These are phyloP conservation scores for Serendipita sp. DNA, from an alignment of 768 basidiomycete genomes.

Conservation along the genomic window DNA sequence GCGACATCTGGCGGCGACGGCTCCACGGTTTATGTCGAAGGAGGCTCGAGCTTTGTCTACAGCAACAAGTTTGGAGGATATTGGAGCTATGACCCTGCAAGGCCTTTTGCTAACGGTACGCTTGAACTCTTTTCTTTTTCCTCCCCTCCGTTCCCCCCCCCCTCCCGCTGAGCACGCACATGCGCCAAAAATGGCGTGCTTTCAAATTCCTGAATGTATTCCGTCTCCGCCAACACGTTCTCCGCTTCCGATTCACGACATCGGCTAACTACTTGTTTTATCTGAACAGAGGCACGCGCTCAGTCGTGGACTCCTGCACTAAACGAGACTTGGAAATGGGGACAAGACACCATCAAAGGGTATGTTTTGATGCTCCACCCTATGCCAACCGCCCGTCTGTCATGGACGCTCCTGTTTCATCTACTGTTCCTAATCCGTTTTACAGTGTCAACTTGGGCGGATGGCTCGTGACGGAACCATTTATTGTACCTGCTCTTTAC, in stretches of 20 bases:
- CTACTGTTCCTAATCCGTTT: not conserved
- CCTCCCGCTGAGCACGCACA: not conserved
- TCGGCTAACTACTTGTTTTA: not conserved
- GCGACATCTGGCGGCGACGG: conserved; percentile 59
- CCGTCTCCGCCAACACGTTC: not conserved
- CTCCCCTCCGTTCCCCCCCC: not conserved
- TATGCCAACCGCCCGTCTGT: not conserved
- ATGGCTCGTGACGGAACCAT: conserved; percentile 72
- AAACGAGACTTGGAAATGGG: conserved; percentile 71
- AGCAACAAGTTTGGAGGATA: conserved; percentile 65
- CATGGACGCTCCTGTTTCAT: not conserved
- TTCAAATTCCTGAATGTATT: too few species aligned
- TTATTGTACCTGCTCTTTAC: conserved; percentile 54
- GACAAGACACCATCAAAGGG: conserved; percentile 59
- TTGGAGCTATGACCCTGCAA: conserved; percentile 75
- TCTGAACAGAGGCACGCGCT: conserved; percentile 34
- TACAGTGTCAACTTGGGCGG: conserved; percentile 86
- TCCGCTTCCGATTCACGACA: not conserved
- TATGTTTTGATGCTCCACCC: conserved; percentile 22
- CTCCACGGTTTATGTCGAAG: conserved; percentile 53
- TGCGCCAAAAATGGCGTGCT: too few species aligned
- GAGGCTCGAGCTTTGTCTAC: conserved; percentile 76
- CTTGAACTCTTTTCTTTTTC: not conserved
- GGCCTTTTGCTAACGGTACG: conserved; percentile 63
- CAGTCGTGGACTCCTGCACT: conserved; percentile 76